Percentiles rank a stretch among this genome's conserved stretches.
These are phyloP conservation scores for Papiliotrema terrestris DNA, from an alignment of 1,284 basidiomycete genomes.

Conservation along the genomic window DNA sequence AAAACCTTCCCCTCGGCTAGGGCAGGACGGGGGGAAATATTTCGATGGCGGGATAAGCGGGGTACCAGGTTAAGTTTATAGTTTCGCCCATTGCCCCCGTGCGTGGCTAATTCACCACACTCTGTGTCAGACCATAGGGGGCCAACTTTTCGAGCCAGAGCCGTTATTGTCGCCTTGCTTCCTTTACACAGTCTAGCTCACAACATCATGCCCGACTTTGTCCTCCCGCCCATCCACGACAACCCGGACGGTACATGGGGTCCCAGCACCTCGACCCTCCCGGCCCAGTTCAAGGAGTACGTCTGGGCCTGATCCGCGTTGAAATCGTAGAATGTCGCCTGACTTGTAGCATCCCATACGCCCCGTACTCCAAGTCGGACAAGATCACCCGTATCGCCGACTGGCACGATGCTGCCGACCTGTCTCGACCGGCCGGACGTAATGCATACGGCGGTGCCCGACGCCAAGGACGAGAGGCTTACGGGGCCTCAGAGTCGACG, in stretches of 20 bases:
- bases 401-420: conserved; percentile 66
- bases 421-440: conserved; percentile 60
- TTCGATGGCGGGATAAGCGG: no score
- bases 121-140: no score
- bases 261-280: conserved; percentile 44
- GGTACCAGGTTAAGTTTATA: no score
- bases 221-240: conserved; percentile 48
- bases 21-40: background rate
- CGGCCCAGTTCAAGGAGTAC: conserved; percentile 49
- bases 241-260: conserved; percentile 51
- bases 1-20: conserved; percentile 2
- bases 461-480: conserved; percentile 49
- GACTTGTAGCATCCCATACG: conserved; percentile 73
- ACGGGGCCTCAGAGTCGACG: conserved; percentile 63
- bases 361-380: conserved; percentile 96
- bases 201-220: conserved; percentile 42
- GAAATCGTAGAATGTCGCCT: background rate
- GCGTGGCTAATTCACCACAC: no score
- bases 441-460: conserved; percentile 39
- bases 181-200: background rate
- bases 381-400: conserved; percentile 97
- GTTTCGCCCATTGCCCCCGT: background rate
- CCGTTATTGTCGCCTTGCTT: no score
- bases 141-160: background rate
- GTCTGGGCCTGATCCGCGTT: conserved; percentile 8